These are phyloP conservation scores for Pleurotus tuber-regium DNA, from an alignment of 768 basidiomycete genomes.

Conservation along the genomic window DNA sequence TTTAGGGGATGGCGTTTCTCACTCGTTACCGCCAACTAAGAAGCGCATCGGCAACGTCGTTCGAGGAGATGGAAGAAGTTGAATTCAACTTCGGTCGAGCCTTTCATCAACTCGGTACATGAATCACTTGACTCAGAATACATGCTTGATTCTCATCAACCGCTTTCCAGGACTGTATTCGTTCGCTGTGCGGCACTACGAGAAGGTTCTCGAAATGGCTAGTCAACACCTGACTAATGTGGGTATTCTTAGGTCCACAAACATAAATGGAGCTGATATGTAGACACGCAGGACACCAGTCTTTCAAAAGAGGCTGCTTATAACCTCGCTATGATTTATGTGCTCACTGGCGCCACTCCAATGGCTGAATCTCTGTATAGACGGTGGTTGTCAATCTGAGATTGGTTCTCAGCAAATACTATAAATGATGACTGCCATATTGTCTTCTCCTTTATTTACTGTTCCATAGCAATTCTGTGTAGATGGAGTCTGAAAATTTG, in stretches of 20 bases:
- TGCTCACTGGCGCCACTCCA: slow-evolving; percentile 70
- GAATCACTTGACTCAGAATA: background rate
- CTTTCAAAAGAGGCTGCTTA: slow-evolving; percentile 81
- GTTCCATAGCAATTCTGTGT: no score
- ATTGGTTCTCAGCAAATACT: no score
- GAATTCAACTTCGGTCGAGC: slow-evolving; percentile 92
- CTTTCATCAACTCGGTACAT: slow-evolving; percentile 89
- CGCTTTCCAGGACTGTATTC: slow-evolving; percentile 63
- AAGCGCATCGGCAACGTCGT: slow-evolving; percentile 27
- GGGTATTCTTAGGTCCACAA: slow-evolving; percentile 22
- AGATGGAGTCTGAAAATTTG: no score
- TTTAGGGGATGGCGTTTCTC: slow-evolving; percentile 83
- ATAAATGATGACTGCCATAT: no score
- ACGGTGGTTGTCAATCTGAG: slow-evolving; percentile 81
- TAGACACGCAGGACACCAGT: slow-evolving; percentile 42
- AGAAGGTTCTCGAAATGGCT: slow-evolving; percentile 64
- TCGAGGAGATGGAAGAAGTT: slow-evolving; percentile 61
- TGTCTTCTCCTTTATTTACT: no score
- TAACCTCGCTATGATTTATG: slow-evolving; percentile 82
- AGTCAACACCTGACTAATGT: slow-evolving; percentile 36
- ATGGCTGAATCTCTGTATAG: slow-evolving; percentile 70
- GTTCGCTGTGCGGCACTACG: slow-evolving; percentile 84
- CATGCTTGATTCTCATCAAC: slow-evolving; percentile 1
- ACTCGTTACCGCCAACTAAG: slow-evolving; percentile 74
- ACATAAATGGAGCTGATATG: slow-evolving; percentile 15